A percentile compares a stretch with the other conserved stretches of the same genome.
Conservation (phyloP, 2,329 filamentous ascomycete genomes). For the Chaetoscypha palmicola region DNA sequence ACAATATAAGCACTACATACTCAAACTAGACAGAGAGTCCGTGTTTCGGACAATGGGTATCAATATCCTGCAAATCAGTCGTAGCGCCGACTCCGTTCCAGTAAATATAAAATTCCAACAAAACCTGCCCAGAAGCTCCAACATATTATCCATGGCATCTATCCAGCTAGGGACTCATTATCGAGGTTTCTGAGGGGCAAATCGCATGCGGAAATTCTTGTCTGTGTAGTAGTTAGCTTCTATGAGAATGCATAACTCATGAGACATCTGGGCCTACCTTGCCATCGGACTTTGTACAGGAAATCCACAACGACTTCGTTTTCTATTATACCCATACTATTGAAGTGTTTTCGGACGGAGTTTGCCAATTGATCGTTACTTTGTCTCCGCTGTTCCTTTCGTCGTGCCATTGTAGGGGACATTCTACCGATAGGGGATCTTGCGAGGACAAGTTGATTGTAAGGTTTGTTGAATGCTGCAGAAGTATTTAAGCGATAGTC, state of each 20-base stretch:
- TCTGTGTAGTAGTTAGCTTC: slow-evolving; percentile 26
- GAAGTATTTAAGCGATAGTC: slow-evolving; percentile 66
- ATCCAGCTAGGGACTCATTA: slow-evolving; percentile 5
- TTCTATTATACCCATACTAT: slow-evolving; percentile 69
- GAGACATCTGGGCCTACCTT: slow-evolving; percentile 25
- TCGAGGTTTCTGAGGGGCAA: slow-evolving; percentile 29
- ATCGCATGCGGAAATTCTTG: slow-evolving; percentile 34
- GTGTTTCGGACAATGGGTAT: too few species aligned
- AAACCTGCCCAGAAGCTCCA: too few species aligned
- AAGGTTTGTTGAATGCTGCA: slow-evolving; percentile 59
- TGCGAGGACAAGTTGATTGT: slow-evolving; percentile 55
- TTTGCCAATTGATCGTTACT: slow-evolving; percentile 66
- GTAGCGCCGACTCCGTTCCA: too few species aligned
- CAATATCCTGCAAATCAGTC: too few species aligned
- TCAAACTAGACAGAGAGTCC: too few species aligned
- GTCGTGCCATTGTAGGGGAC: slow-evolving; percentile 69
- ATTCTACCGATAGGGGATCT: slow-evolving; percentile 60
- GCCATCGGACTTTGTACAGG: slow-evolving; percentile 32
- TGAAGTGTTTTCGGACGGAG: slow-evolving; percentile 75
- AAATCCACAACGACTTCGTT: slow-evolving; percentile 69
- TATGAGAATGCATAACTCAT: too few species aligned
- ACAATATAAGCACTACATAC: too few species aligned
- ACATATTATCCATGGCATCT: too few species aligned
- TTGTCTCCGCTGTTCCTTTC: slow-evolving; percentile 57
- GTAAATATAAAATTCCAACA: too few species aligned